Conservation (phyloP, 345 rosid species). For the Moringa oleifera region DNA sequence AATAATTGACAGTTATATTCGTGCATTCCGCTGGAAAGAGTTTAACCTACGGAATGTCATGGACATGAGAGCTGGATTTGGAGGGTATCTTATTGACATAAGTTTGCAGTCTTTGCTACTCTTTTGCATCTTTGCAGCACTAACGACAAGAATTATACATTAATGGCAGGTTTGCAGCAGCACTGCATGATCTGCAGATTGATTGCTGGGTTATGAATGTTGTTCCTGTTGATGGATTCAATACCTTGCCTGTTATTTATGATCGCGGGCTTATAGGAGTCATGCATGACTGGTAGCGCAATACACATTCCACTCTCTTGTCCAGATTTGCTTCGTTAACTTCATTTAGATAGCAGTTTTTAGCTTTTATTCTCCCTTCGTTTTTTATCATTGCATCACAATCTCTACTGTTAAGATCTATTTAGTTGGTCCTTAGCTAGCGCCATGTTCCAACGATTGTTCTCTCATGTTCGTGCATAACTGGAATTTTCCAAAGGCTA, state of each 20-base stretch:
- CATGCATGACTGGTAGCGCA: conserved; percentile 62
- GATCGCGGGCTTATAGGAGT: conserved; percentile 62
- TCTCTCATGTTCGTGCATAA: too few species aligned
- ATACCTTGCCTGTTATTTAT: conserved; percentile 64
- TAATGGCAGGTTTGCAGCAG: conserved; percentile 54
- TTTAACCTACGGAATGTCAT: conserved; percentile 47
- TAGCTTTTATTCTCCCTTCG: neutral
- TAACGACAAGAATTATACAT: too few species aligned
- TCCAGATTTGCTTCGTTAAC: neutral
- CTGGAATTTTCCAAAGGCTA: neutral
- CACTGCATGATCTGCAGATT: conserved; percentile 42
- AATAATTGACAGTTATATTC: conserved; percentile 41
- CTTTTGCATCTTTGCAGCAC: too few species aligned
- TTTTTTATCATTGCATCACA: neutral
- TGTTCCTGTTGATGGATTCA: conserved; percentile 49
- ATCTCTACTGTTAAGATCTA: neutral
- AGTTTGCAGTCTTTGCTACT: neutral
- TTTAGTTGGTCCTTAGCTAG: too few species aligned
- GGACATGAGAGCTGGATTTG: conserved; percentile 70
- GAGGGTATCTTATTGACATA: conserved; percentile 39
- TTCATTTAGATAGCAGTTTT: neutral
- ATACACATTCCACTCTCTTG: conserved; percentile 4
- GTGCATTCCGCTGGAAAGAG: conserved; percentile 50
- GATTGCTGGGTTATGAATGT: conserved; percentile 69
- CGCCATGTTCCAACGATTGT: too few species aligned